A percentile compares a stretch with the other conserved stretches of the same genome.
These are phyloP conservation scores for Arthrinium phaeospermum DNA, from an alignment of 2,329 filamentous ascomycete species.

Conservation along the genomic window DNA sequence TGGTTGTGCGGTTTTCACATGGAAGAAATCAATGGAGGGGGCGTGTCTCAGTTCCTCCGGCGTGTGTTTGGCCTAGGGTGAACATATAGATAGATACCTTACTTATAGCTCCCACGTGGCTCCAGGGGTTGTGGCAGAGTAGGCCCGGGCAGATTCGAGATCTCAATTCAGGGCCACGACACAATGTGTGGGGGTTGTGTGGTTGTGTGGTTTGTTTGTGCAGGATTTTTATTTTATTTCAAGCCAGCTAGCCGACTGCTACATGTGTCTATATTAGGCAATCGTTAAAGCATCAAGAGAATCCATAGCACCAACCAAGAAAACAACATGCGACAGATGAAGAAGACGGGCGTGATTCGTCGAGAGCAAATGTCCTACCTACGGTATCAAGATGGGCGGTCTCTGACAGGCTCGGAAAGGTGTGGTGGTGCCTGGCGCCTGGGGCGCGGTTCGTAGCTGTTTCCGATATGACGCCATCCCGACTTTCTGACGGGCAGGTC, in stretches of 20 bases:
- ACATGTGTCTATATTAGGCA: too few species aligned
- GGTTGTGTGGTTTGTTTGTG: neutral
- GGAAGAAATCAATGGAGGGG: neutral
- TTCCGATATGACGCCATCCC: constrained; percentile 9
- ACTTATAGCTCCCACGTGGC: neutral
- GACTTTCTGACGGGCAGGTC: neutral
- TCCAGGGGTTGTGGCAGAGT: neutral
- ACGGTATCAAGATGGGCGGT: neutral
- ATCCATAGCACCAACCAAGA: neutral
- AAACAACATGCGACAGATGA: neutral
- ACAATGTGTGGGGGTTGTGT: constrained; percentile 8
- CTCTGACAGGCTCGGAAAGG: neutral
- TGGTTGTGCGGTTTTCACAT: neutral
- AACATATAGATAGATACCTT: neutral
- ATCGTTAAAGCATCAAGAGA: too few species aligned
- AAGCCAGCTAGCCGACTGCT: neutral
- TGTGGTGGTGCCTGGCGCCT: neutral
- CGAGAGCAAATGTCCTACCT: neutral
- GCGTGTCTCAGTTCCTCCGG: neutral
- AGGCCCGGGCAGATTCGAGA: neutral
- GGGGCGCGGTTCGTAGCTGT: neutral
- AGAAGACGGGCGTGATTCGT: neutral
- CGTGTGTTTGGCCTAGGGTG: neutral
- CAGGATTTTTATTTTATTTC: neutral
- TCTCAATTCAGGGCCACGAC: neutral